Percentiles rank a stretch among this genome's conserved stretches.
Evolutionary conservation across 2,329 filamentous ascomycete species (phyloP).

Genomic region (Raffaelea arxii): DNA sequence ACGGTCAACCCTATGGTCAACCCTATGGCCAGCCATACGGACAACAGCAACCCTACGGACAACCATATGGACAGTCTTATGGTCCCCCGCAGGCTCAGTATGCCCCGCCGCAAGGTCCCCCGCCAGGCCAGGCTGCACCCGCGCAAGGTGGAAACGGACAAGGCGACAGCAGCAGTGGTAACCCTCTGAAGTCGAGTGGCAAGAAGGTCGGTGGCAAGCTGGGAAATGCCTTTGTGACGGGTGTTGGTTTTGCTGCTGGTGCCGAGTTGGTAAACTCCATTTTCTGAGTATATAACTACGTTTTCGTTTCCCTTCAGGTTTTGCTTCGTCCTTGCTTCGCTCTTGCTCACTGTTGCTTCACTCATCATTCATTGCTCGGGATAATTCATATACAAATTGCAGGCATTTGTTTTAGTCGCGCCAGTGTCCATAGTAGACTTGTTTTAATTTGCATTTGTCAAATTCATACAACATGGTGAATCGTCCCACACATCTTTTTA

Average conservation of each 20-base stretch:
- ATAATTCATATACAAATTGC: too few relatives aligned
- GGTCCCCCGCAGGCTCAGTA: slow-evolving; percentile 9
- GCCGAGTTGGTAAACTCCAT: slow-evolving; percentile 85
- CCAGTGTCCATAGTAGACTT: too few relatives aligned
- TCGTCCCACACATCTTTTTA: too few relatives aligned
- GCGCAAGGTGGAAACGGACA: slow-evolving; percentile 39
- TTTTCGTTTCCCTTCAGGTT: too few relatives aligned
- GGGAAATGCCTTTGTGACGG: slow-evolving; percentile 76
- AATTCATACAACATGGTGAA: too few relatives aligned
- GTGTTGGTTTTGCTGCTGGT: slow-evolving; percentile 84
- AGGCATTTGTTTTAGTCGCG: too few relatives aligned
- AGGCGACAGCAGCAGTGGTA: slow-evolving; percentile 32
- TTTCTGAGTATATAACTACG: slow-evolving; percentile 64
- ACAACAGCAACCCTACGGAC: not conserved
- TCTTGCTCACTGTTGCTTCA: too few relatives aligned
- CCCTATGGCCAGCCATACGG: slow-evolving; percentile 5
- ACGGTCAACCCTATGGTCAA: slow-evolving; percentile 1
- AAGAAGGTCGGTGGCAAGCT: slow-evolving; percentile 98
- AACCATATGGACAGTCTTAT: slow-evolving; percentile 10
- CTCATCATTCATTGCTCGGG: too few relatives aligned
- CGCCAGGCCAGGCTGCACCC: slow-evolving; percentile 53
- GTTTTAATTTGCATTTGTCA: too few relatives aligned
- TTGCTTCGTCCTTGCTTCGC: too few relatives aligned
- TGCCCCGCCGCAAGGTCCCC: not conserved
- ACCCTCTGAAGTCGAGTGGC: slow-evolving; percentile 63